A percentile compares a stretch with the other conserved stretches of the same genome.
phyloP scores from a whole-genome alignment of 768 basidiomycete genomes.

The Gymnopilus junonius region DNA sequence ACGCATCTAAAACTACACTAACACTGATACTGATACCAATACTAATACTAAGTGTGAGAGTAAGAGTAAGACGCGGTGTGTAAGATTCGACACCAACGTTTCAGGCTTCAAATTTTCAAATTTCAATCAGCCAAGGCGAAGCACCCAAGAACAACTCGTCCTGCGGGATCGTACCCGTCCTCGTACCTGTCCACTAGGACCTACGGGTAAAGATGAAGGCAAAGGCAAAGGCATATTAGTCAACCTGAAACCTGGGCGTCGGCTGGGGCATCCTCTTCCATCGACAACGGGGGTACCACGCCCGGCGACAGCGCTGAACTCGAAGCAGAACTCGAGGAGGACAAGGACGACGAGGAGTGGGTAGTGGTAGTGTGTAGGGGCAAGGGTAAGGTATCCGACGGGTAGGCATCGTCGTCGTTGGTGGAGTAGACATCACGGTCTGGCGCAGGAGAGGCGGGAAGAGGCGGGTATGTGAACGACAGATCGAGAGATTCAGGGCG shows the following conservation, averaged over 20 bases:
- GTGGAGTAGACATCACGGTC: too few relatives aligned
- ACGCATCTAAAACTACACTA: too few relatives aligned
- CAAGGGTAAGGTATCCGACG: not conserved
- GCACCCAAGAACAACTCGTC: not conserved
- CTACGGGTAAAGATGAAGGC: too few relatives aligned
- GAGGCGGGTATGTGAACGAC: slow-evolving; percentile 19
- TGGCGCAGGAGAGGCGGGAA: slow-evolving; percentile 29
- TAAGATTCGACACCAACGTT: too few relatives aligned
- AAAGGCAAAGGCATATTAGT: not conserved
- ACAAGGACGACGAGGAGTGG: not conserved
- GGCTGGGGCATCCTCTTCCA: slow-evolving; percentile 23
- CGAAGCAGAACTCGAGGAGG: not conserved
- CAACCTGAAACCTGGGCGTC: slow-evolving; percentile 8
- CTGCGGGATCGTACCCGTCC: not conserved
- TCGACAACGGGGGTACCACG: too few relatives aligned
- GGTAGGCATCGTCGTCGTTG: not conserved
- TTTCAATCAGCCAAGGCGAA: not conserved
- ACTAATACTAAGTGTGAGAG: too few relatives aligned
- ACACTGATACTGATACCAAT: too few relatives aligned
- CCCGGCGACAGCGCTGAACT: not conserved
- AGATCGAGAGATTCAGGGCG: slow-evolving; percentile 30
- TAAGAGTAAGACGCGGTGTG: too few relatives aligned
- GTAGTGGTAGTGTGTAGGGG: not conserved
- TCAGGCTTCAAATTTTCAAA: not conserved
- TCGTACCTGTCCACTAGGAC: not conserved